Conservation (phyloP, 768 basidiomycete genomes). For the Coprinellus micaceus region DNA sequence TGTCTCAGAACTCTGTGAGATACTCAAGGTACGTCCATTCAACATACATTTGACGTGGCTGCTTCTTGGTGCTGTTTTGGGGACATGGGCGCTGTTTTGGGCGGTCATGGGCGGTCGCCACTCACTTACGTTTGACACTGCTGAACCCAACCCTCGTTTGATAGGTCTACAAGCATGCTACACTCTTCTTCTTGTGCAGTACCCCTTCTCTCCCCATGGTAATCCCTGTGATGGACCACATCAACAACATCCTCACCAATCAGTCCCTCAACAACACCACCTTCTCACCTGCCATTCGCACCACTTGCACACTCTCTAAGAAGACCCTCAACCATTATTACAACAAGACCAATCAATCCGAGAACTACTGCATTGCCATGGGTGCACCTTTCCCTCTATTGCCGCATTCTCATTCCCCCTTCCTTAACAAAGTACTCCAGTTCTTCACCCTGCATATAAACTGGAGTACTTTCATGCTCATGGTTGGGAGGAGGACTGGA, state of each 20-base stretch:
- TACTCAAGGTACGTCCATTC: slow-evolving; percentile 3
- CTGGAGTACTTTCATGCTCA: slow-evolving; percentile 10
- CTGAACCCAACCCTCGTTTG: neutral
- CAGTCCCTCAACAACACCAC: neutral
- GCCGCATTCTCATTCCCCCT: neutral
- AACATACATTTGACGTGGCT: too few species aligned
- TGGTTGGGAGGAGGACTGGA: slow-evolving; percentile 16
- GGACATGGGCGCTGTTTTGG: too few species aligned
- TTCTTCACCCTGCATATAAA: slow-evolving; percentile 13
- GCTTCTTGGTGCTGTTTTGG: too few species aligned
- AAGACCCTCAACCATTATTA: slow-evolving; percentile 16
- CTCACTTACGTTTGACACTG: neutral
- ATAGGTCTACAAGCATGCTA: slow-evolving; percentile 4
- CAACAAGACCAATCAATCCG: slow-evolving; percentile 21
- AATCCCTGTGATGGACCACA: slow-evolving; percentile 16
- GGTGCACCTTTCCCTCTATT: slow-evolving; percentile 18
- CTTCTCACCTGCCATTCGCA: slow-evolving; percentile 6
- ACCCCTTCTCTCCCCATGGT: slow-evolving; percentile 11
- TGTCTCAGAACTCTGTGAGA: slow-evolving; percentile 18
- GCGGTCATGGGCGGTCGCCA: too few species aligned
- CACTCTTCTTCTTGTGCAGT: slow-evolving; percentile 11
- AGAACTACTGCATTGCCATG: slow-evolving; percentile 35
- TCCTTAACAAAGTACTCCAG: neutral
- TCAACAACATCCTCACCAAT: slow-evolving; percentile 10
- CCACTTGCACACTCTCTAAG: slow-evolving; percentile 14